Evolutionary conservation across 1,284 basidiomycete genomes (phyloP), one percentile per base, ranked within the genome.

Genomic region (Albatrellus sp.): DNA sequence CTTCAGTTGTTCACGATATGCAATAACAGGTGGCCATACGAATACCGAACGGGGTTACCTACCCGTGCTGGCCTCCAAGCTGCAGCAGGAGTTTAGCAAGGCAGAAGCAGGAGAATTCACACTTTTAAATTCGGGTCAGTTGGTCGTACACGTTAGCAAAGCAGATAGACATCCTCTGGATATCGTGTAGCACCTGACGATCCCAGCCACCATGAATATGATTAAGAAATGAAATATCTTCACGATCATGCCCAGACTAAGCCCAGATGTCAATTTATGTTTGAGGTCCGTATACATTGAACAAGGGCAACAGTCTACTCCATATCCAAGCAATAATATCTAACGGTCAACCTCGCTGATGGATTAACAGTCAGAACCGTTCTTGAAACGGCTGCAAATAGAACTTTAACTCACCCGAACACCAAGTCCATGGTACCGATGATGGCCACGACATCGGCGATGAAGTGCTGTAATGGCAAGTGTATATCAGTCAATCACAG

Each of bases 351-450:
- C 67, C 57, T 69, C 67, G 49, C 66, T 68, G 53, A 46, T 11
- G n/a, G 2, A 36, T 40, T 14, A 45, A n/a, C 35, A 33, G n/a
- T 42, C 41, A 28, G 14, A 7, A 12, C 6, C 9, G n/a, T 13
- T 35, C 28, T 37, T 33, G 44, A 16, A 40, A 30, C 13, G 33
- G 19, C 24, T 3, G 24, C 24, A 7, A 40, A 13, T 5, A 20
- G 14, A 12, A 19, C 11, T 14, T 10, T n/a, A 13, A 78, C 83
- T 57, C 72, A 82, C 69, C 86, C 86, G 58, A 89, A 89, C 60
- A 90, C 84, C 46, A 82, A 69, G 65, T 83, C 75, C 90, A 94
- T 92, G 45, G 91, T 94, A 60, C 91, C 91, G 58, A 94, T 92
- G 57, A 94, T 85, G 44, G 91, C 81, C 42, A 94, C 91, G 36